A percentile compares a stretch with the other conserved stretches of the same genome.
Conservation (phyloP, 2,329 filamentous ascomycete species). For the Ceratocystis alfenasii region DNA sequence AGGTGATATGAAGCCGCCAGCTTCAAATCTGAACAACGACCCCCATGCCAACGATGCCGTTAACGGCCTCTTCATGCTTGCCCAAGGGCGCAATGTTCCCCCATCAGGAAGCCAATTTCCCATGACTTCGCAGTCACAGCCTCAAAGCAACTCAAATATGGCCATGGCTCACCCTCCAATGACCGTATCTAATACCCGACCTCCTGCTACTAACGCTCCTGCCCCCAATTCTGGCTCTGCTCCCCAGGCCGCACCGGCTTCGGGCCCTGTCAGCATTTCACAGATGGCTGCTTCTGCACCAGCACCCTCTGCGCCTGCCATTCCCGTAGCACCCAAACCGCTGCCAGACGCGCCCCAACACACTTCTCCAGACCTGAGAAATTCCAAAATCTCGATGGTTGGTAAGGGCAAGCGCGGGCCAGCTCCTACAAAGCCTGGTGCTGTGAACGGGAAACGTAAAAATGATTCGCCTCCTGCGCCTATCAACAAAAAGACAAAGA, state of each 20-base stretch:
- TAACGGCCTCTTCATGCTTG: slow-evolving; percentile 85
- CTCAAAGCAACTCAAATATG: background rate
- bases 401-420: slow-evolving; percentile 16
- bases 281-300: background rate
- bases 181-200: background rate
- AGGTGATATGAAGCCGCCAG: slow-evolving; percentile 32
- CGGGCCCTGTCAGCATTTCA: slow-evolving; percentile 3
- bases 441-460: slow-evolving; percentile 52
- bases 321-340: slow-evolving; percentile 40
- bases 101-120: slow-evolving; percentile 24
- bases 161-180: slow-evolving; percentile 9
- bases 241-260: background rate
- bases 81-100: slow-evolving; percentile 49
- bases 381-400: slow-evolving; percentile 21
- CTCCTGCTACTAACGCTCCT: background rate
- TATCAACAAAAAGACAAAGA: slow-evolving; percentile 68
- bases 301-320: slow-evolving; percentile 30
- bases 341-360: slow-evolving; percentile 37
- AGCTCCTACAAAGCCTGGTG: slow-evolving; percentile 29
- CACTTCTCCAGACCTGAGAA: slow-evolving; percentile 5
- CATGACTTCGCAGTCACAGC: background rate
- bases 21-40: slow-evolving; percentile 42
- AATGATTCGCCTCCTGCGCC: slow-evolving; percentile 37
- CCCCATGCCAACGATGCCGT: slow-evolving; percentile 91
- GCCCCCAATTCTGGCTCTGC: background rate